Evolutionary conservation across 495 filamentous ascomycete species (phyloP).

Genomic region (Beverwykella pulmonaria): DNA sequence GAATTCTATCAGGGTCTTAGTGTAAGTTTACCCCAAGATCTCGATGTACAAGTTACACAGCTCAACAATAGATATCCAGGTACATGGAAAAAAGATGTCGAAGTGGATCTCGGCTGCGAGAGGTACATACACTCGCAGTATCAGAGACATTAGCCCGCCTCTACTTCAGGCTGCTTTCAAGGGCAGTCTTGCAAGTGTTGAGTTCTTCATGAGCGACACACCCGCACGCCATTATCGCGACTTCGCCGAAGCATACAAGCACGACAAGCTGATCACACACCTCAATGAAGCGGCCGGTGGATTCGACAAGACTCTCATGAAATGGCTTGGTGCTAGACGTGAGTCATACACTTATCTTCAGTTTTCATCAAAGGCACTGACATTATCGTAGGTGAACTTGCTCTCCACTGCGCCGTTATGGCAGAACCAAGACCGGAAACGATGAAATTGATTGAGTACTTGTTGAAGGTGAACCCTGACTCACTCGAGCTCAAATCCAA

Average conservation of each 20-base stretch:
- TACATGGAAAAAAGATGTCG: slow-evolving; percentile 70
- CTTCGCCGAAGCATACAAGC: slow-evolving; percentile 60
- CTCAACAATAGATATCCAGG: slow-evolving; percentile 7
- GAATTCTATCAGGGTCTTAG: slow-evolving; percentile 71
- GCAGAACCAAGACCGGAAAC: slow-evolving; percentile 46
- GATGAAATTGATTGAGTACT: slow-evolving; percentile 60
- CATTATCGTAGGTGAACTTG: slow-evolving; percentile 49
- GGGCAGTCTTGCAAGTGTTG: slow-evolving; percentile 61
- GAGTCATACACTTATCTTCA: slow-evolving; percentile 27
- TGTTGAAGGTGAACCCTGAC: slow-evolving; percentile 60
- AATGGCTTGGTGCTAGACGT: slow-evolving; percentile 62
- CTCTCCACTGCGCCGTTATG: slow-evolving; percentile 68
- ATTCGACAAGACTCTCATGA: slow-evolving; percentile 60
- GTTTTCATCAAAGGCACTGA: background rate
- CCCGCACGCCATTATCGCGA: slow-evolving; percentile 63
- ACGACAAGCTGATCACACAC: slow-evolving; percentile 59
- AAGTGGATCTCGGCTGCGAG: slow-evolving; percentile 64
- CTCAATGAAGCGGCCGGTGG: slow-evolving; percentile 57
- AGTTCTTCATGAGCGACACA: slow-evolving; percentile 71
- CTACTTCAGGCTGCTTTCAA: slow-evolving; percentile 59
- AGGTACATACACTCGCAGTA: slow-evolving; percentile 31
- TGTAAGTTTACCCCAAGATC: slow-evolving; percentile 29
- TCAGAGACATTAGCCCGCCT: slow-evolving; percentile 50
- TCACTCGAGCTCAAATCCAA: slow-evolving; percentile 59
- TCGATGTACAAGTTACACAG: background rate